Base-by-base conservation (phyloP, 257 asterid species). In the Cruciata laevipes region DNA sequence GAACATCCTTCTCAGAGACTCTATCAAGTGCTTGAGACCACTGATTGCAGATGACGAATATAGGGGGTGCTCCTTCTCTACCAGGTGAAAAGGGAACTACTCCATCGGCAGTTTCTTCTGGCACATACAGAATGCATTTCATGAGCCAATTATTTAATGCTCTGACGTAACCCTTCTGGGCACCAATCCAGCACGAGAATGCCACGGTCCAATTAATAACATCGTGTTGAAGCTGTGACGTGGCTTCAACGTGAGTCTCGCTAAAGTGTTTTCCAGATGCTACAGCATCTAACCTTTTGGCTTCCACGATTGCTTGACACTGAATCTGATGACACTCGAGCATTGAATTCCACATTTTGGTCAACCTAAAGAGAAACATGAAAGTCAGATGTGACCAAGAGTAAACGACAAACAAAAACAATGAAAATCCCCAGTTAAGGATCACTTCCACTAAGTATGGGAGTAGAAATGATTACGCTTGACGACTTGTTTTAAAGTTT, bases 61-160 rank as follows among this genome's bases (percentile, higher is more conserved):
- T 83, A 0, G 96, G 91, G 23, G 98, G 98, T 17, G 98, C 98
- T 18, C 98, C 97, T 3, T 89, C 83, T 56, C 97, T 83, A 53
- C 98, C 87, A 6, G 98, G 98, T 67, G 98, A 92, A 73, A 92
- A 89, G 5, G 97, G 96, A 79, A 75, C 96, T 21, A 79, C 52
- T 32, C 98, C 97, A 68, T 92, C 98, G 18, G 90, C 66, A 38
- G 98, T 92, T 85, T 89, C 98, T 72, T 92, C 98, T 4, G 97
- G 98, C 37, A 87, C 94, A 35, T 92, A 87, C 17, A 85, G 84
- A 63, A 92, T 89, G 76, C 96, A 92, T 80, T 92, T 92, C 90
- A 87, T 81, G 63, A 92, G 97, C 98, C 98, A 92, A 74, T 68
- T 80, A 69, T 92, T 87, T 63, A 92, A 66, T 35, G 98, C 86